Evolutionary conservation across 2,329 filamentous ascomycete genomes (phyloP), one percentile per base, ranked within the genome.

Genomic region (Alternaria alternata): DNA sequence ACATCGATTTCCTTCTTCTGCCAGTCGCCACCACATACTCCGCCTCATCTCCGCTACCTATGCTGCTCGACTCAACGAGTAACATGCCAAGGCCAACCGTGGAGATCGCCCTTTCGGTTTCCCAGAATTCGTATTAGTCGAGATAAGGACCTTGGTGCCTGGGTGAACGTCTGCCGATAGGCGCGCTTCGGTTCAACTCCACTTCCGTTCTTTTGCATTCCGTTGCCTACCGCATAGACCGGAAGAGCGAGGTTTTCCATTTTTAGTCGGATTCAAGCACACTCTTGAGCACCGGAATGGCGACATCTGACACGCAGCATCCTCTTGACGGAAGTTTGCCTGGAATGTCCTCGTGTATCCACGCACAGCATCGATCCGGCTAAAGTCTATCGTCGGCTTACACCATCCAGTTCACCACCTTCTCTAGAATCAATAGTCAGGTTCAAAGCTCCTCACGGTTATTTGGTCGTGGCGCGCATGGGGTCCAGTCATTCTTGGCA

Each of bases 401-500:
- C 22, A 26, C 51, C 28, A 39, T 43, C 38, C 32, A 28, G 6
- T 20, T 41, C 32, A n/a, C 26, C 28, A 52, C 51, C 54, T 55
- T 57, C 51, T 26, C 51, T 26, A 48, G 42, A 47, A 20, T 26
- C 34, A 16, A 30, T 30, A 28, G 32, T 39, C 58, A 7, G 30
- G 24, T 43, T 53, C 39, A 49, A 57, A 39, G 51, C 39, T 51
- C 24, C 51, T n/a, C 48, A 42, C 26, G 38, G 38, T 36, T 44
- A 22, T 55, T 41, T 62, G 54, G 55, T 51, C 24, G 48, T 61
- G 59, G 62, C 53, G 61, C 55, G 30, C 24, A 54, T 39, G 41
- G 41, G 59, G 60, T 59, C 48, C 57, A 51, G 54, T 36, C n/a
- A 3, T 14, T 46, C 65, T 70, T 70, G 66, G 68, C 69, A 51